Evolutionary conservation across 768 basidiomycete genomes (phyloP), one percentile per base, ranked within the genome.

Genomic region (Tylopilus sp.): DNA sequence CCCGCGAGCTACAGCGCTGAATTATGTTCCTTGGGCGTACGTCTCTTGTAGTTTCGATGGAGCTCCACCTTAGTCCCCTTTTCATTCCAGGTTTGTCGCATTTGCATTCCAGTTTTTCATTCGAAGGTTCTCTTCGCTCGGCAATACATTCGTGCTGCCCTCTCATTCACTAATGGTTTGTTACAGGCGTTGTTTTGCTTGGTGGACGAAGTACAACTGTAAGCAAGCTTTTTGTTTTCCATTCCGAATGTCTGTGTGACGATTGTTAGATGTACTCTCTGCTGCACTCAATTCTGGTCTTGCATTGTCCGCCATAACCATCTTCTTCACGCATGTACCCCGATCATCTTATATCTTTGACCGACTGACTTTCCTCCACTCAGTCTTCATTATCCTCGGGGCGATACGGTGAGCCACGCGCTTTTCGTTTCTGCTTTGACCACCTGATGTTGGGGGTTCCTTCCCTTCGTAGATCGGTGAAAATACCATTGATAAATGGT

Each of bases 201-300:
- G 81, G 71, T 88, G 85, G 86, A 79, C 85, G 18, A 88, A 88
- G 66, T 87, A 87, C 68, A 88, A 88, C 56, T 88, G 86, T 86
- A 53, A 57, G 43, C 73, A 63, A 17, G 4, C 4, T 28, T 28
- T 28, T 10, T 6, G 6, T 18, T 11, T 15, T 25, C 21, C 30
- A 2, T 31, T 22, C 12, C 13, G n/a, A n/a, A n/a, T 6, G 35
- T 15, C 6, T 36, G 35, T 17, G 12, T 15, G 28, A 41, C 53
- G 20, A 50, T 28, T 8, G 28, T 26, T 2, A 86, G 85, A 88
- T 64, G 83, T 88, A 9, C 71, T 88, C 21, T 87, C 85, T 30
- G 87, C 87, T 40, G 86, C 87, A 23, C 71, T 90, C 47, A 86
- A 90, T 68, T 80, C 83, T 17, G 88, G 88, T 17, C 80, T 85